These are phyloP conservation scores for Aspergillus campestris DNA, from an alignment of 495 filamentous ascomycete species.

Conservation along the genomic window DNA sequence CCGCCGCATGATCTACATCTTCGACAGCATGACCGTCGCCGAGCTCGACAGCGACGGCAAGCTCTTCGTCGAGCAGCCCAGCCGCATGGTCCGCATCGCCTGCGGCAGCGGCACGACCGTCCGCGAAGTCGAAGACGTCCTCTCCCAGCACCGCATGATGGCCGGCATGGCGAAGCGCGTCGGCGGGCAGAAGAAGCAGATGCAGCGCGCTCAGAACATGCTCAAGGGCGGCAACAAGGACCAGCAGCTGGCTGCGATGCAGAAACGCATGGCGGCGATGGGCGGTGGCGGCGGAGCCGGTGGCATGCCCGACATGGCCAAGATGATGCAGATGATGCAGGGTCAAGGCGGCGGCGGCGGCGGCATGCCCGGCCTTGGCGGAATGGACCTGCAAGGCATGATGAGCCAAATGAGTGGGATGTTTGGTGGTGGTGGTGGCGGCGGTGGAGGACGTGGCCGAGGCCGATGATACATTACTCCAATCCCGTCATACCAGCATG, in stretches of 20 bases:
- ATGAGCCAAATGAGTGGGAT: conserved; percentile 75
- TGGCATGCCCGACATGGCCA: conserved; percentile 56
- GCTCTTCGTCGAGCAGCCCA: conserved; percentile 84
- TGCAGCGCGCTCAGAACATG: conserved; percentile 85
- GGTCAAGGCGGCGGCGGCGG: conserved; percentile 37
- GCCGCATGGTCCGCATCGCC: conserved; percentile 89
- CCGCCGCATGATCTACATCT: conserved; percentile 98
- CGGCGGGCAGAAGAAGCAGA: conserved; percentile 91
- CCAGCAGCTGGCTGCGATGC: conserved; percentile 96
- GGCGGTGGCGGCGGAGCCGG: conserved; percentile 55
- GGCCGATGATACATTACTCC: conserved; percentile 23
- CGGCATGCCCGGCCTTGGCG: conserved; percentile 47
- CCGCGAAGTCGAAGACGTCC: conserved; percentile 91
- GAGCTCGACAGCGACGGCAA: conserved; percentile 94
- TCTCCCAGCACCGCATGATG: conserved; percentile 98
- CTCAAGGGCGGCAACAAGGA: conserved; percentile 82
- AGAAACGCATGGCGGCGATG: conserved; percentile 89
- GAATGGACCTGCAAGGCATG: conserved; percentile 76
- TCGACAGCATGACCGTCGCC: conserved; percentile 92
- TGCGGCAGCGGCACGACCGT: conserved; percentile 84
- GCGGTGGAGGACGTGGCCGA: conserved; percentile 30
- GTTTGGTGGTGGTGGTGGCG: conserved; percentile 50
- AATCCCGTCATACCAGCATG: neutral
- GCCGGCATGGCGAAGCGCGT: conserved; percentile 98
- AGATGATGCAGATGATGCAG: conserved; percentile 71